Evolutionary conservation across 495 filamentous ascomycete species (phyloP).

Genomic region (Tuber indicum): DNA sequence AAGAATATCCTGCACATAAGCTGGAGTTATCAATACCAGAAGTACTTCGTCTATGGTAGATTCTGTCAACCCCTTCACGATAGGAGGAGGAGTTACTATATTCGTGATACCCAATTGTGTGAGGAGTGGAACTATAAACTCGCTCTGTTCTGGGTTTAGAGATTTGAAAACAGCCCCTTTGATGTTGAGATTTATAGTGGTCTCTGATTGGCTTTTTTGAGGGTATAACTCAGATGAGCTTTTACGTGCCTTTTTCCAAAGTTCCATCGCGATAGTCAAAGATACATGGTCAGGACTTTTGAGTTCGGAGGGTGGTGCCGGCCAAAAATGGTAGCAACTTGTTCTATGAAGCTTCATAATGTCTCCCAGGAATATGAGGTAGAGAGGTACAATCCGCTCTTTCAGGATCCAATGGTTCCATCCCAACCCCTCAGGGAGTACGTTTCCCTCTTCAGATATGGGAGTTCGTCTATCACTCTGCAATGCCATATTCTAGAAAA

Average conservation of each 20-base stretch:
- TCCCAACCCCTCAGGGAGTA: conserved; percentile 18
- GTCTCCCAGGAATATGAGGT: conserved; percentile 41
- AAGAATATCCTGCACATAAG: conserved; percentile 10
- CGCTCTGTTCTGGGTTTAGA: conserved; percentile 7
- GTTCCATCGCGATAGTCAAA: conserved; percentile 19
- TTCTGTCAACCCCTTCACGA: conserved; percentile 4
- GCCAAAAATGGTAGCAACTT: conserved; percentile 44
- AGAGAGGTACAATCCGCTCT: conserved; percentile 40
- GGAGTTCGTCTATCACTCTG: conserved; percentile 44
- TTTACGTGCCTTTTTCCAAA: conserved; percentile 18
- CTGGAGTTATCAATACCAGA: conserved; percentile 15
- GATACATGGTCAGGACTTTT: conserved; percentile 17
- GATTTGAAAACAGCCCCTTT: conserved; percentile 22
- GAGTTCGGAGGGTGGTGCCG: conserved; percentile 25
- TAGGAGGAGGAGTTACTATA: conserved; percentile 17
- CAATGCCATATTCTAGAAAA: conserved; percentile 13
- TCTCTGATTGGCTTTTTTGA: too few species aligned
- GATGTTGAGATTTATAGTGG: too few species aligned
- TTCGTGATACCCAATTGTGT: conserved; percentile 9
- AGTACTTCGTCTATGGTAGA: not conserved
- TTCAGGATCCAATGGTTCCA: conserved; percentile 47
- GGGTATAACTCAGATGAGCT: conserved; percentile 20
- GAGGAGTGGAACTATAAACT: conserved; percentile 24
- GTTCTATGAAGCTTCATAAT: conserved; percentile 32
- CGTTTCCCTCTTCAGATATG: conserved; percentile 33